Percentiles rank a stretch among this genome's conserved stretches.
Conservation (phyloP, 2,329 filamentous ascomycete genomes). For the Colletotrichum sp. region DNA sequence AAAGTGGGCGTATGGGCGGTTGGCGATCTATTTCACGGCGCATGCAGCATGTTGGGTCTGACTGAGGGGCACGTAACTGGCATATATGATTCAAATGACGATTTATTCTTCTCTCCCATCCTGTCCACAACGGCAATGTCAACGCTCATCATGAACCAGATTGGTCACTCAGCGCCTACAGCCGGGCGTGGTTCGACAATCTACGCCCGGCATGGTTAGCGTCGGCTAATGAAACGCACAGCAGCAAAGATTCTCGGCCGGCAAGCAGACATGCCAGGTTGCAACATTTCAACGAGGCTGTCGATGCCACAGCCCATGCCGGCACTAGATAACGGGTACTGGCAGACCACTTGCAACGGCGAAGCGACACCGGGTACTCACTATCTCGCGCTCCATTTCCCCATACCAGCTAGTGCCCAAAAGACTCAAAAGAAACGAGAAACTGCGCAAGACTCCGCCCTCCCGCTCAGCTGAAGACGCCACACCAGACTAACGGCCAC, state of each 20-base stretch:
- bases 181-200: background rate
- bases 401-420: background rate
- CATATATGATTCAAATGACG: background rate
- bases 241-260: background rate
- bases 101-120: background rate
- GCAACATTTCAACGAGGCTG: background rate
- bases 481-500: constrained; percentile 1
- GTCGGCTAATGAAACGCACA: background rate
- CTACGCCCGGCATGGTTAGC: background rate
- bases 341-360: background rate
- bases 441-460: background rate
- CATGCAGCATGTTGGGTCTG: constrained; percentile 6
- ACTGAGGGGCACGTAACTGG: background rate
- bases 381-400: background rate
- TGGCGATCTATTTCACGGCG: constrained; percentile 5
- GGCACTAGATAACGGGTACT: background rate
- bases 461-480: constrained; percentile 13
- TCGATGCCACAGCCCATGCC: background rate
- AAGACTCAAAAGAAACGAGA: background rate
- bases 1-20: constrained; percentile 13
- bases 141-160: background rate
- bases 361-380: background rate
- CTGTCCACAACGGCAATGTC: background rate
- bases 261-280: background rate
- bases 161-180: background rate